Conservation (phyloP, 768 basidiomycete genomes). For the Chalciporus pseudorubinellus region DNA sequence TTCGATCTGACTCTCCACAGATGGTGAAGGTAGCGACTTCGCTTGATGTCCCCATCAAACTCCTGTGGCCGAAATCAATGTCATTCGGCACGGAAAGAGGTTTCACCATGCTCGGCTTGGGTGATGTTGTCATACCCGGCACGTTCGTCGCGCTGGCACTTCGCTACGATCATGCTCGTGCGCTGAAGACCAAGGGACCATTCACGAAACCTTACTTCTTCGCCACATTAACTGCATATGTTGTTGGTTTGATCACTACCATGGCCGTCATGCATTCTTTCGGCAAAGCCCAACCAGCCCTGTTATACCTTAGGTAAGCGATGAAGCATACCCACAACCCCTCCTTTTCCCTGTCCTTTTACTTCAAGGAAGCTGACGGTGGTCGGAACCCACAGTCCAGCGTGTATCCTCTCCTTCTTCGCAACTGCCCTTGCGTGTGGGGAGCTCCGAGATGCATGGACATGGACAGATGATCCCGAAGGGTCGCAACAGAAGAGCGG, state of each 20-base stretch:
- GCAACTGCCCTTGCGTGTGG: slow-evolving; percentile 57
- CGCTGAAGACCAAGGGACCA: slow-evolving; percentile 26
- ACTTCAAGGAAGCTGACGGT: neutral
- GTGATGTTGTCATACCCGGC: slow-evolving; percentile 73
- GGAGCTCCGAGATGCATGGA: slow-evolving; percentile 70
- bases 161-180: slow-evolving; percentile 72
- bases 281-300: slow-evolving; percentile 80
- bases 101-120: slow-evolving; percentile 88
- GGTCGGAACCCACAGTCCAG: slow-evolving; percentile 48
- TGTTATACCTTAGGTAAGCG: slow-evolving; percentile 81
- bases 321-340: slow-evolving; percentile 17
- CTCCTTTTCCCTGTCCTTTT: neutral
- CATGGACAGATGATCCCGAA: slow-evolving; percentile 60
- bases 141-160: slow-evolving; percentile 81
- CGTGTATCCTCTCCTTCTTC: slow-evolving; percentile 70
- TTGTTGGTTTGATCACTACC: slow-evolving; percentile 67
- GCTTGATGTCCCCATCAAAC: slow-evolving; percentile 91
- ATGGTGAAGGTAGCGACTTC: slow-evolving; percentile 93
- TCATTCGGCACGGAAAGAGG: slow-evolving; percentile 49
- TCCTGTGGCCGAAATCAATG: slow-evolving; percentile 79
- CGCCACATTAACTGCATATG: slow-evolving; percentile 67
- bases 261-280: slow-evolving; percentile 84
- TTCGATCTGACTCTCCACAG: slow-evolving; percentile 35
- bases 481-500: slow-evolving; percentile 20
- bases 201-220: slow-evolving; percentile 77